A percentile compares a stretch with the other conserved stretches of the same genome.
These are phyloP conservation scores for Phylloporus sp. DNA, from an alignment of 768 basidiomycete genomes.

Conservation along the genomic window DNA sequence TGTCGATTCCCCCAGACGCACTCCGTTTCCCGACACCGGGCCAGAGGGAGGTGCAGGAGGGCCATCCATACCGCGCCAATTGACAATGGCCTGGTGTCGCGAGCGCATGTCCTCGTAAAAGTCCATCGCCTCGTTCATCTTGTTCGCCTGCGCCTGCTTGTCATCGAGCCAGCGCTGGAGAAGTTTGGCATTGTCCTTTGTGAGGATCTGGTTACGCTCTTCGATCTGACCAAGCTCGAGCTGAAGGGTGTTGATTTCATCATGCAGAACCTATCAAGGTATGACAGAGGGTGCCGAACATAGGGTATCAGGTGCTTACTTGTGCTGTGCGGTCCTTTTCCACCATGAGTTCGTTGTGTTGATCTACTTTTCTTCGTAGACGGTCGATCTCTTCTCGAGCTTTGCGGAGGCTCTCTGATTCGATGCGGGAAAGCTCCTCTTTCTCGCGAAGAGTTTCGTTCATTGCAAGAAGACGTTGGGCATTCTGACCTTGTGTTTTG, in stretches of 20 bases:
- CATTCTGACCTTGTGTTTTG: constrained; percentile 94
- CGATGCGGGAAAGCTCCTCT: constrained; percentile 80
- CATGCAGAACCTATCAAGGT: constrained; percentile 72
- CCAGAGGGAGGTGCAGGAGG: constrained; percentile 36
- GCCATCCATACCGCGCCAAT: constrained; percentile 47
- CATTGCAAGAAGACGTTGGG: constrained; percentile 88
- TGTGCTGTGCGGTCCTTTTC: constrained; percentile 89
- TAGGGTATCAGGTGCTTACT: constrained; percentile 39
- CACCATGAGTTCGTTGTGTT: constrained; percentile 79
- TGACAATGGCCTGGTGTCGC: constrained; percentile 57
- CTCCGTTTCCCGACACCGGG: constrained; percentile 40
- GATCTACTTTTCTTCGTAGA: constrained; percentile 72
- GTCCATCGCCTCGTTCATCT: constrained; percentile 91
- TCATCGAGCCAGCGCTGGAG: constrained; percentile 96
- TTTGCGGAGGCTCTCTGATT: constrained; percentile 77
- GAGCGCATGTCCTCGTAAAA: constrained; percentile 88
- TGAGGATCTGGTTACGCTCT: constrained; percentile 80
- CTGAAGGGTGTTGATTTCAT: constrained; percentile 89
- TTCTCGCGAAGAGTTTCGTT: constrained; percentile 93
- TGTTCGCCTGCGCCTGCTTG: constrained; percentile 88
- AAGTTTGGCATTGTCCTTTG: constrained; percentile 91
- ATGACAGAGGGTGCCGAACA: constrained; percentile 1
- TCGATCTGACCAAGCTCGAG: constrained; percentile 89
- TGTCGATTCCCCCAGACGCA: constrained; percentile 38
- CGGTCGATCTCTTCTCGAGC: constrained; percentile 69